Base-by-base conservation (phyloP, 1,284 basidiomycete species). In the Pseudozyma sp. region DNA sequence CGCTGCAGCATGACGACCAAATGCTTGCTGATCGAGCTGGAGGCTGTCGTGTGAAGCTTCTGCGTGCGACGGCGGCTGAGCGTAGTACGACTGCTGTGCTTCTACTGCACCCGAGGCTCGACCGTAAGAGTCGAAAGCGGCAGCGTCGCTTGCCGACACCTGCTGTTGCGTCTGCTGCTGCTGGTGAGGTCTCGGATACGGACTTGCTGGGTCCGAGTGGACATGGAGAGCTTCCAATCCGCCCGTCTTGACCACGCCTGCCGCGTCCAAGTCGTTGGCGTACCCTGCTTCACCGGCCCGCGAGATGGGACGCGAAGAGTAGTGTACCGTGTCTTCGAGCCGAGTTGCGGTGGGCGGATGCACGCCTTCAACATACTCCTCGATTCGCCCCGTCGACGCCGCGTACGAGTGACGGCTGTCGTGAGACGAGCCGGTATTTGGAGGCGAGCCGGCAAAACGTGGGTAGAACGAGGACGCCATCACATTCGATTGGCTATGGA, bases 371-470 rank as follows among this genome's bases (percentile, higher is more conserved):
- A 47, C 45, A 16, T 58, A 30, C 19, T 68, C 70, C 19, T 50
- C 61, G 19, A 68, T 68, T 31, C 61, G 70, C 2, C 43, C 50
- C 5, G 54, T 31, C 14, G 55, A 34, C 3, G 50, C 58, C 33
- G 47, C 6, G 45, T 62, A 65, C 16, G 71, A 74, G 30, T 69
- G 63, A 7, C 63, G 62, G 35, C 71, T 74, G 34, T 69, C 67
- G 34, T 66, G 63, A 4, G 71, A 69, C 4, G 71, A 68, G 59
- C 67, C 51, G 2, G 71, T 74, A n/a, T 60, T 56, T 8, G 71
- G 66, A 14, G 71, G 71, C n/a, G 71, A 74, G 4, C 55, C 61
- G 5, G 53, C 59, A 11, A 56, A 14, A 4, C 57, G 67, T 11
- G 54, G 53, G 31, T 69, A 60, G 42, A 53, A 40, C 7, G 51